These are phyloP conservation scores for Linum trigynum DNA, from an alignment of 345 rosid species.

Conservation along the genomic window DNA sequence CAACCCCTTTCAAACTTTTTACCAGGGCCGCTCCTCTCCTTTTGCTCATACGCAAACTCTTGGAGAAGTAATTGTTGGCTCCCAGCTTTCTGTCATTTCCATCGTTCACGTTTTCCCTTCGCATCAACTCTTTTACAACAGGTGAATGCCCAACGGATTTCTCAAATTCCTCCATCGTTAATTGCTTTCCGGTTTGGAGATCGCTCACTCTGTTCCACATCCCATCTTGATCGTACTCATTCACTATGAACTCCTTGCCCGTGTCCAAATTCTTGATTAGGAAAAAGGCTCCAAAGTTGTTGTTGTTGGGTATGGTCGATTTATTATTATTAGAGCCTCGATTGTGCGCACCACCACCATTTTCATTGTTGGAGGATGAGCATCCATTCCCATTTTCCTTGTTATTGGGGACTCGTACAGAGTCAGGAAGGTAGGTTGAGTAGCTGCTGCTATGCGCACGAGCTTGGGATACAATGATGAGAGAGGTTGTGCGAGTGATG, in stretches of 20 bases:
- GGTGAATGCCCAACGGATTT: conserved; percentile 70
- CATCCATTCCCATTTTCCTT: conserved; percentile 10
- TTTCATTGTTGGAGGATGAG: not conserved
- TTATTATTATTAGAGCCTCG: conserved; percentile 12
- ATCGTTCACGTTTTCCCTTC: conserved; percentile 38
- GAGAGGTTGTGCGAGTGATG: conserved; percentile 52
- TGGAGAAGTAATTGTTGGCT: conserved; percentile 48
- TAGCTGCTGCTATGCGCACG: conserved; percentile 27
- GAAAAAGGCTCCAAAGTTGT: conserved; percentile 52
- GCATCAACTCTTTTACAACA: conserved; percentile 79
- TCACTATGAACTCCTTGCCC: conserved; percentile 72
- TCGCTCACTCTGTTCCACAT: conserved; percentile 89
- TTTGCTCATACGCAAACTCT: conserved; percentile 75
- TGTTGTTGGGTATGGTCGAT: conserved; percentile 22
- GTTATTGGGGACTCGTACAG: conserved; percentile 23
- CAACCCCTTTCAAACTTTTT: conserved; percentile 77
- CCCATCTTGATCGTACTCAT: conserved; percentile 63
- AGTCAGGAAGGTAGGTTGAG: conserved; percentile 33
- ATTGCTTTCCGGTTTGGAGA: conserved; percentile 83
- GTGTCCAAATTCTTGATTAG: conserved; percentile 85
- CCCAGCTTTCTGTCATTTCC: conserved; percentile 13
- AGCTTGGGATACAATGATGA: conserved; percentile 29
- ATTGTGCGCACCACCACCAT: conserved; percentile 6
- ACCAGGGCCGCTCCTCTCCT: conserved; percentile 66
- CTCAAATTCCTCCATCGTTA: conserved; percentile 90